Evolutionary conservation across 176 grass and related monocot species (phyloP).

Genomic region (Musa beccarii): DNA sequence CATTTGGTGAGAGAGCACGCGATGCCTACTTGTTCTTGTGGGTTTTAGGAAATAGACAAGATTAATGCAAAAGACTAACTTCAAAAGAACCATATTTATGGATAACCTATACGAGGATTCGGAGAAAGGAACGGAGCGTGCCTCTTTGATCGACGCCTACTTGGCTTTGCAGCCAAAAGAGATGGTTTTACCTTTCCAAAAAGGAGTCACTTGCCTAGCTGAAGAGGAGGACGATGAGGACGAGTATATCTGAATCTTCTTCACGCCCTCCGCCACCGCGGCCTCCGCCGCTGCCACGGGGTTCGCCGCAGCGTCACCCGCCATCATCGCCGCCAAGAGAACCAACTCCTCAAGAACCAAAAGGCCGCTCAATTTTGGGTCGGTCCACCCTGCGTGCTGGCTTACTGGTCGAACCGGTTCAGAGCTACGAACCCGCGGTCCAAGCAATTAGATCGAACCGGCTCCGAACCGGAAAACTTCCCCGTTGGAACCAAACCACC

Average conservation of each 20-base stretch:
- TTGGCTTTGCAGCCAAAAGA: neutral
- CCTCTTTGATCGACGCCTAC: neutral
- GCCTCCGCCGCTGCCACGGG: slow-evolving; percentile 2
- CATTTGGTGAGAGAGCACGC: too few species aligned
- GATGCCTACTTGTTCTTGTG: too few species aligned
- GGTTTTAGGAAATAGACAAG: neutral
- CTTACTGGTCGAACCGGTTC: too few species aligned
- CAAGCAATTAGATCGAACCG: too few species aligned
- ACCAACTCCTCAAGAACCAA: neutral
- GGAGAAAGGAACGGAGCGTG: neutral
- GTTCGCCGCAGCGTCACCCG: neutral
- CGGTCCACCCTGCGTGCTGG: too few species aligned
- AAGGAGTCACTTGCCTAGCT: slow-evolving; percentile 71
- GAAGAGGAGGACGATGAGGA: slow-evolving; percentile 33
- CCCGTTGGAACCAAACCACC: too few species aligned
- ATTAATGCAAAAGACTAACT: neutral
- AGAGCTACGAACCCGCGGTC: too few species aligned
- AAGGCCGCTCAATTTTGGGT: neutral
- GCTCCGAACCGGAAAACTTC: too few species aligned
- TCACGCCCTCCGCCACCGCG: slow-evolving; percentile 25
- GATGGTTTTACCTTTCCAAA: slow-evolving; percentile 66
- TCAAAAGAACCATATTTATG: neutral
- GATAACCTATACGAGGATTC: neutral
- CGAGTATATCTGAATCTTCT: slow-evolving; percentile 41
- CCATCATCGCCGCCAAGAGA: neutral